Conservation (phyloP, 768 basidiomycete genomes). For the Solioccasus polychromus region DNA sequence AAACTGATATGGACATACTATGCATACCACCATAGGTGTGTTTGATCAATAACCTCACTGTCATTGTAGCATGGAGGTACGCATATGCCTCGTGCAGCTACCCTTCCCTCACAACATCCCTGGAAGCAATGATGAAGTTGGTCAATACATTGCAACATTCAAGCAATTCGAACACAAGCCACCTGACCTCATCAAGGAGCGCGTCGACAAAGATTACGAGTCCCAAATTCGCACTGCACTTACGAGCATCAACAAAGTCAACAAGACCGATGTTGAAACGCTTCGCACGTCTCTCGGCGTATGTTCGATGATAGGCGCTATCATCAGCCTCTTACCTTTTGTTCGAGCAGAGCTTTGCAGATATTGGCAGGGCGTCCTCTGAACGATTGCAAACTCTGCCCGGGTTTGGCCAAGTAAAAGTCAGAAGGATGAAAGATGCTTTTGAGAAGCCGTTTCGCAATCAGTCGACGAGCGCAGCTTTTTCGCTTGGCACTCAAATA, state of each 20-base stretch:
- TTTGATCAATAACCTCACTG: constrained; percentile 88
- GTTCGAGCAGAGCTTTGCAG: constrained; percentile 75
- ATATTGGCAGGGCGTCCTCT: constrained; percentile 68
- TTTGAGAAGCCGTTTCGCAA: constrained; percentile 88
- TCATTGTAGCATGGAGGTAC: constrained; percentile 91
- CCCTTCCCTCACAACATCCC: background rate
- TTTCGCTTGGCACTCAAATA: constrained; percentile 30
- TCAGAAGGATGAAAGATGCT: constrained; percentile 84
- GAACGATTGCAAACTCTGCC: constrained; percentile 82
- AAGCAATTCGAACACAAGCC: constrained; percentile 94
- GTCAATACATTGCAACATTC: constrained; percentile 84
- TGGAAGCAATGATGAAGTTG: constrained; percentile 83
- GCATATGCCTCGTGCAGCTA: constrained; percentile 21
- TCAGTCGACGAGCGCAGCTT: constrained; percentile 49
- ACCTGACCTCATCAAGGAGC: constrained; percentile 92
- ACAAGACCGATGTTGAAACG: constrained; percentile 96
- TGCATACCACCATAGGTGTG: constrained; percentile 50
- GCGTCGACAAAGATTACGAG: constrained; percentile 84
- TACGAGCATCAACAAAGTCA: constrained; percentile 89
- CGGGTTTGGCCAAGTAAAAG: constrained; percentile 93
- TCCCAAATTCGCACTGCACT: constrained; percentile 78
- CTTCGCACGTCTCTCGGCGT: constrained; percentile 90
- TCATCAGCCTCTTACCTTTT: constrained; percentile 3
- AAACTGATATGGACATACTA: constrained; percentile 4
- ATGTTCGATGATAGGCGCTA: constrained; percentile 28